Base-by-base conservation (phyloP, 495 filamentous ascomycete species). In the Tuber microsphaerosporum region DNA sequence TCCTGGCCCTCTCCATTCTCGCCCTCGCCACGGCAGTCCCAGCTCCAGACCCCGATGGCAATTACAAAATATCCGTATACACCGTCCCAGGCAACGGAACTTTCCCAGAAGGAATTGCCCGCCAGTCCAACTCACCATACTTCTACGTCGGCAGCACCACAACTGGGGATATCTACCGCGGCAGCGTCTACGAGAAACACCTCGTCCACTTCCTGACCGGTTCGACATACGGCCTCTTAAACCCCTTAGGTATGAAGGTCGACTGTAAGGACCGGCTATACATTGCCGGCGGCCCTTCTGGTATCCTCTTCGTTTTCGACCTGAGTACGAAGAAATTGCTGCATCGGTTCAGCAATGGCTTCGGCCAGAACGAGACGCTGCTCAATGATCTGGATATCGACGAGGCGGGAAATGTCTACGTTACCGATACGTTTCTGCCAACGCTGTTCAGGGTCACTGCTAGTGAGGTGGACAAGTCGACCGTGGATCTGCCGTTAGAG, bases 331-430 rank as follows among this genome's bases (percentile, higher is more conserved):
- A 51, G 22, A 44, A 41, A 10, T 71, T 78, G 2, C 8, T 78
- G 7, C 74, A 76, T 26, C 37, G 74, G 0, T 78, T 78, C 16
- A 75, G 48, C 12, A 45, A 31, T 14, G 12, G n/a, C 16, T 31
- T 65, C 71, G 73, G 73, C 12, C 10, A 31, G n/a, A 41, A 42
- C 41, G 0, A 3, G 12, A 14, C 69, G 1, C n/a, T 70, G 10
- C 42, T 77, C 12, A 78, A 80, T 69, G 76, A 77, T n/a, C n/a
- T 77, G 14, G 68, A 20, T 2, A 69, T 77, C 19, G 44, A 69
- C 31, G 76, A 71, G 19, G 69, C 61, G 31, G 75, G 73, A 31
- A 48, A 71, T 20, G 37, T 75, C 44, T 77, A 75, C 44, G 42
- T 78, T 45, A 56, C 70, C 31, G 76, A 78, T 65, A 70, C 76